Conservation (phyloP, 495 filamentous ascomycete genomes). For the Zalerion maritima region DNA sequence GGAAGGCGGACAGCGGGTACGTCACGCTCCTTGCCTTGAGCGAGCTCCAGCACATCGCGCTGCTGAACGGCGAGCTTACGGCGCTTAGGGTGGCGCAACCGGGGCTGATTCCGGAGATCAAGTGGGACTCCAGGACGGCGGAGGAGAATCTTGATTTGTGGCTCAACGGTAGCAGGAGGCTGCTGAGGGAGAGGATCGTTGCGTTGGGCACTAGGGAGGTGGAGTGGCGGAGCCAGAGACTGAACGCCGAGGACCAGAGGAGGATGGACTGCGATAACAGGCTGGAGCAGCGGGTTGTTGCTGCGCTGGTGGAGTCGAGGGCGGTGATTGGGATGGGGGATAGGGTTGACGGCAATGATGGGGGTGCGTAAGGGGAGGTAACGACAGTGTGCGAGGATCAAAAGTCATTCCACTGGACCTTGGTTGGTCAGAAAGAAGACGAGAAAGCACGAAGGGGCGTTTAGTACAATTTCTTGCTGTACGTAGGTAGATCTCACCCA, state of each 20-base stretch:
- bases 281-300: constrained; percentile 60
- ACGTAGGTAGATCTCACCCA: too few relatives aligned
- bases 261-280: constrained; percentile 31
- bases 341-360: too few relatives aligned
- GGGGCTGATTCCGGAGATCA: constrained; percentile 48
- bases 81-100: constrained; percentile 44
- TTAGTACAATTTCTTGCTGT: too few relatives aligned
- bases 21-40: constrained; percentile 56
- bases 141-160: constrained; percentile 70
- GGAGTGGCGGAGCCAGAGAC: constrained; percentile 42
- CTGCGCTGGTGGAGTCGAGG: constrained; percentile 42
- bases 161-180: constrained; percentile 42
- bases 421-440: too few relatives aligned
- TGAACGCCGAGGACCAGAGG: constrained; percentile 17
- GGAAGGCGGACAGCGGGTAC: constrained; percentile 24
- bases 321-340: too few relatives aligned
- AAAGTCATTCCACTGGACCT: too few relatives aligned
- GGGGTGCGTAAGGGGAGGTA: too few relatives aligned
- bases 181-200: constrained; percentile 52
- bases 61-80: constrained; percentile 52
- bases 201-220: constrained; percentile 57
- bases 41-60: constrained; percentile 62
- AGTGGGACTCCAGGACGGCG: constrained; percentile 54
- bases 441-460: too few relatives aligned
- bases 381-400: too few relatives aligned